Evolutionary conservation across 1,139 yeast species (phyloP), one percentile per base, ranked within the genome.

Genomic region (Torulaspora pretoriensis): DNA sequence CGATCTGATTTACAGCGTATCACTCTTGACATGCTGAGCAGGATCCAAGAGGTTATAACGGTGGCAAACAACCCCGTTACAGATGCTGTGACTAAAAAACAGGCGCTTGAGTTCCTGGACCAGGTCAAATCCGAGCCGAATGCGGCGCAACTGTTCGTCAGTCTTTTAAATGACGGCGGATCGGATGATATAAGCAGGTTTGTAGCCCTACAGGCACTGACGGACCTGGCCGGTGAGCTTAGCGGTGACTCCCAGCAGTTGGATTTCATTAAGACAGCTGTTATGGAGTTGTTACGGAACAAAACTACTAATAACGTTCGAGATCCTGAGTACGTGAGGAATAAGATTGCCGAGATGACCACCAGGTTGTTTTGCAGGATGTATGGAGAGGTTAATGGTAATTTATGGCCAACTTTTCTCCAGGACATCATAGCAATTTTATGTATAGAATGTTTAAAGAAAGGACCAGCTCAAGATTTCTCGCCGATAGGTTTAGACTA

Each of bases 1-100:
- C 24, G 35, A 14, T 14, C 35, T 24, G 25, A 2, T 24, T 17
- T 38, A 10, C 10, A 8, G 10, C 23, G 29, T 24, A n/a, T 25
- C 19, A 22, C 27, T 14, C n/a, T 14, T 6, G 10, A 27, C 24
- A 86, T 87, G 94, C 89, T 86, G 57, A 78, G 79, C 57, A 95
- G 89, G 72, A 85, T 92, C 62, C 90, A 80, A 67, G 96, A 89
- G 71, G 98, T 97, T 39, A 95, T 92, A 45, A 83, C 81, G 55
- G 82, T 90, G 53, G 97, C 97, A 30, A 78, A 88, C 52, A 81
- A 83, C 61, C 86, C 87, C 38, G 72, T 83, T n/a, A 77, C 85
- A 17, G 94, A 87, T 64, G 70, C 75, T 22, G 69, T 66, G 37
- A 70, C 90, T 47, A 84, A 85, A 60, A 80, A 77, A 54, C 96